Evolutionary conservation across 2,329 filamentous ascomycete genomes (phyloP).

Genomic region (Aspergillus clavatus): DNA sequence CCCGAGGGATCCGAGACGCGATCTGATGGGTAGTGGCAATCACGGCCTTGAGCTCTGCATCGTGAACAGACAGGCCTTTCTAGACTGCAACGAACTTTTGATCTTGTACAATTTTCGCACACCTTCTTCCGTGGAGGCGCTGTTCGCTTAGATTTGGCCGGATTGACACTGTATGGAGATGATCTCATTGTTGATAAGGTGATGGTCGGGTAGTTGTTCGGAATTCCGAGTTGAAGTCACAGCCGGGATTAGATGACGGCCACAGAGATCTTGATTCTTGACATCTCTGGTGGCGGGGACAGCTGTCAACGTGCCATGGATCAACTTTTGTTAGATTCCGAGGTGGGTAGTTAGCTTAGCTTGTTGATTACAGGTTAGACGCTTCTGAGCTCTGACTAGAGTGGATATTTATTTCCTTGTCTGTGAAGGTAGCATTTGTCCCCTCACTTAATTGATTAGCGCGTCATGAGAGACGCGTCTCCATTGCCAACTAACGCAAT

Average conservation of each 20-base stretch:
- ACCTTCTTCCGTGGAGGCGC: constrained; percentile 16
- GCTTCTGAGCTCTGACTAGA: too few species aligned
- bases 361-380: too few species aligned
- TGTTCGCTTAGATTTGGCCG: not conserved
- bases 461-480: too few species aligned
- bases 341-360: not conserved
- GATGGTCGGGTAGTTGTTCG: too few species aligned
- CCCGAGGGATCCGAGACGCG: not conserved
- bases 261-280: too few species aligned
- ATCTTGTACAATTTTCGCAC: constrained; percentile 15
- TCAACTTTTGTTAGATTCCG: not conserved
- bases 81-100: constrained; percentile 19
- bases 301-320: not conserved
- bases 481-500: too few species aligned
- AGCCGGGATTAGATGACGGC: too few species aligned
- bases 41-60: constrained; percentile 11
- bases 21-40: constrained; percentile 13
- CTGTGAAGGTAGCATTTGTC: too few species aligned
- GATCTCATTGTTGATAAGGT: not conserved
- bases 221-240: too few species aligned
- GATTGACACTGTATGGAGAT: not conserved
- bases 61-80: constrained; percentile 16
- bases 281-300: not conserved
- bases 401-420: too few species aligned
- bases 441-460: too few species aligned